Evolutionary conservation across 176 grass and related monocot species (phyloP), one percentile per base, ranked within the genome.

Genomic region (Saccharum officinarum): DNA sequence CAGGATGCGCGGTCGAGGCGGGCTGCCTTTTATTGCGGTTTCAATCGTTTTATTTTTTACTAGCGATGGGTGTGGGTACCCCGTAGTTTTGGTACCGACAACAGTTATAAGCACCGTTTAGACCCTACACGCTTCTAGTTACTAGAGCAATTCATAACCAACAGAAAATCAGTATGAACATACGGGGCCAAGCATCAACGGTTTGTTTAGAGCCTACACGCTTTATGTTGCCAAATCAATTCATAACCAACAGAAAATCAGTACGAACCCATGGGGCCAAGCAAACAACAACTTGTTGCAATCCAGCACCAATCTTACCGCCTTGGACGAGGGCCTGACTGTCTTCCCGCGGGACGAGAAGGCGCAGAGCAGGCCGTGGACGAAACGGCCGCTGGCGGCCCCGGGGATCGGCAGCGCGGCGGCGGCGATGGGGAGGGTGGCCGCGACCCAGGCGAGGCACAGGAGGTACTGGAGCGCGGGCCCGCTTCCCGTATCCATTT

Each of bases 341-440:
- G 84, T 95, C 86, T 95, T 92, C 10, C 88, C 88, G 16, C 88
- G 78, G 66, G 73, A 69, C 40, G 88, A 67, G 78, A 90, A 87
- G 49, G 72, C 73, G 28, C 81, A 10, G 47, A 93, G 75, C 12
- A 93, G 47, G n/a, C 67, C 66, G 38, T 75, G 88, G 17, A 88
- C 25, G 38, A 90, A 13, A 49, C 85, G 66, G 23, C 81, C 85
- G 25, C 81, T 67, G 23, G 72, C 91, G 46, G 77, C 81, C 10
- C 59, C 34, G 23, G 88, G 88, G 66, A 93, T 60, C 8, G 91
- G 88, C 41, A 93, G 77, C 46, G 91, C 85, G 10, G 85, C 88
- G 67, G 63, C 76, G 45, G 68, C 12, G 77, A 93, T 90, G 73
- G 91, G 91, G 39, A 90, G 62, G 6, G 78, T 82, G 60, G 88